Conservation (phyloP, 352 stramenopile genomes). For the Phytophthora hybrid region DNA sequence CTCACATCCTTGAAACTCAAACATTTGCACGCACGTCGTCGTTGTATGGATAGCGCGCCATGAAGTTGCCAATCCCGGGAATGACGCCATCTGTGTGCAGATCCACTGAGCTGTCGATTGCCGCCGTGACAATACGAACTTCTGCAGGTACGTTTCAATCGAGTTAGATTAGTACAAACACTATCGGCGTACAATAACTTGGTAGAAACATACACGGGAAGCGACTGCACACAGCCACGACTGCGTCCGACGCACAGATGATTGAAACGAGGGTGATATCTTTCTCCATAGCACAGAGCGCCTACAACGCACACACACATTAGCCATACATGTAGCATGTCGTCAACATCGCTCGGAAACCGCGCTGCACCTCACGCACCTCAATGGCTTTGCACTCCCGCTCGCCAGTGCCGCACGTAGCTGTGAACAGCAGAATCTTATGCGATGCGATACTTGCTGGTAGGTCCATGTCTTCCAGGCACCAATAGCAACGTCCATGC, state of each 20-base stretch:
- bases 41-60: constrained; percentile 18
- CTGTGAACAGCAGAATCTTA: constrained; percentile 1
- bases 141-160: constrained; percentile 5
- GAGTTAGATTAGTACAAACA: neutral
- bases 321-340: neutral
- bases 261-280: constrained; percentile 12
- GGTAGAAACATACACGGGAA: neutral
- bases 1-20: neutral
- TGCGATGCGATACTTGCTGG: neutral
- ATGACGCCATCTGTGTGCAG: neutral
- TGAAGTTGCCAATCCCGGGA: constrained; percentile 8
- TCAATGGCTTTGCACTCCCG: constrained; percentile 17
- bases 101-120: neutral
- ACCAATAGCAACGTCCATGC: neutral
- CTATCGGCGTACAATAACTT: neutral
- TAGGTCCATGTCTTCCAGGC: constrained; percentile 1
- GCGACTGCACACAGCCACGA: constrained; percentile 5
- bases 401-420: neutral
- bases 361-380: neutral
- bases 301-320: neutral
- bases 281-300: constrained; percentile 4
- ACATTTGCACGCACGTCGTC: neutral
- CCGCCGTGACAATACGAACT: constrained; percentile 13
- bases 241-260: constrained; percentile 5
- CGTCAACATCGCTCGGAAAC: neutral